These are phyloP conservation scores for Leishmania arabica DNA, from an alignment of 208 protist genomes.

Conservation along the genomic window DNA sequence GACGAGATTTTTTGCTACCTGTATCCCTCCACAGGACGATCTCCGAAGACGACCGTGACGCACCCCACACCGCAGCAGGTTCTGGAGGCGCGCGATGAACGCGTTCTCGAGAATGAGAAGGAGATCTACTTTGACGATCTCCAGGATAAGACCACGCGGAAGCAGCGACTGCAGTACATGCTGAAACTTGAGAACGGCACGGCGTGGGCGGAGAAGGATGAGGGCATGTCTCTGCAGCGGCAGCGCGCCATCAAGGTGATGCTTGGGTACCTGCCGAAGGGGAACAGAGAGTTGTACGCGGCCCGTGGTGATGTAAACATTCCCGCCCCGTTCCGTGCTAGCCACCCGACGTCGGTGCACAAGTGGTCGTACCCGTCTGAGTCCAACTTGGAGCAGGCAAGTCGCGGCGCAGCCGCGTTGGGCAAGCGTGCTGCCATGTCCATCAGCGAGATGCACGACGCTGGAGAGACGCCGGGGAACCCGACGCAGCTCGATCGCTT, in stretches of 20 bases:
- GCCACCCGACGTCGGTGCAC: constrained; percentile 75
- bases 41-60: constrained; percentile 78
- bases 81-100: constrained; percentile 54
- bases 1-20: constrained; percentile 88
- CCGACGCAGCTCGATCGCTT: constrained; percentile 81
- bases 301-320: constrained; percentile 87
- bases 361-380: constrained; percentile 74
- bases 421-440: constrained; percentile 82
- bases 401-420: constrained; percentile 71
- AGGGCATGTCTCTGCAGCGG: constrained; percentile 81
- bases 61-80: constrained; percentile 71
- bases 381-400: constrained; percentile 86
- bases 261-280: constrained; percentile 87
- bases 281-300: constrained; percentile 85
- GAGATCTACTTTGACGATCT: constrained; percentile 88
- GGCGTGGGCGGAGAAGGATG: constrained; percentile 88
- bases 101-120: constrained; percentile 73
- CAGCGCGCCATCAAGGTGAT: constrained; percentile 89
- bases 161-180: constrained; percentile 64
- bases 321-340: constrained; percentile 78
- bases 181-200: constrained; percentile 75
- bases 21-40: constrained; percentile 79
- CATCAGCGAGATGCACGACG: constrained; percentile 90
- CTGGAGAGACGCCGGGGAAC: constrained; percentile 79
- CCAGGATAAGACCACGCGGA: constrained; percentile 51